phyloP scores from a whole-genome alignment of 352 stramenopile genomes.

The Phytophthora ohioensis region DNA sequence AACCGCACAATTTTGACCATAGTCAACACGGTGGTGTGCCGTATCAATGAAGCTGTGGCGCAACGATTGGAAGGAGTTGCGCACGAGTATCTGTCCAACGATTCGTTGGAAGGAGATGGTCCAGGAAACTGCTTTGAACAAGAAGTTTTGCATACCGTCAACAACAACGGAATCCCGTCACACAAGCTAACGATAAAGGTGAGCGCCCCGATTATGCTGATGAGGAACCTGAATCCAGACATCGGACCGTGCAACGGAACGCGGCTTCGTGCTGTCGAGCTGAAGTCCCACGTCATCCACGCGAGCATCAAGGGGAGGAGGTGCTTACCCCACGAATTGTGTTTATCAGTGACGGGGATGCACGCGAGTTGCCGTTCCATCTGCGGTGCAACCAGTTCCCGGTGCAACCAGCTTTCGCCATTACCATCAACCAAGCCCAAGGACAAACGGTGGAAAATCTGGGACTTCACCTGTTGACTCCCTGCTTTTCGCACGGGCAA shows the following conservation, averaged over 20 bases:
- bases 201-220: background rate
- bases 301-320: background rate
- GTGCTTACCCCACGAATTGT: background rate
- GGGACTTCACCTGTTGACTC: background rate
- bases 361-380: too few species aligned
- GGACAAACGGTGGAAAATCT: background rate
- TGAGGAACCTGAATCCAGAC: background rate
- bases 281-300: background rate
- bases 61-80: too few species aligned
- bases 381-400: too few species aligned
- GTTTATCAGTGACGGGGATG: background rate
- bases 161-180: background rate
- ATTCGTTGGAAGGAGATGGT: background rate
- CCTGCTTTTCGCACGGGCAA: slow-evolving; percentile 1
- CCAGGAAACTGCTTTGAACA: background rate
- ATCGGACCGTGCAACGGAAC: background rate
- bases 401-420: background rate
- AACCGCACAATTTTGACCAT: too few species aligned
- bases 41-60: too few species aligned
- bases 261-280: background rate
- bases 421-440: too few species aligned
- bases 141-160: background rate
- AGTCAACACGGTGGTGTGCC: too few species aligned
- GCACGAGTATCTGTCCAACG: too few species aligned
- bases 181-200: background rate